Evolutionary conservation across 176 grass and related monocot species (phyloP), one percentile per base, ranked within the genome.

Genomic region (Zoysia pacifica): DNA sequence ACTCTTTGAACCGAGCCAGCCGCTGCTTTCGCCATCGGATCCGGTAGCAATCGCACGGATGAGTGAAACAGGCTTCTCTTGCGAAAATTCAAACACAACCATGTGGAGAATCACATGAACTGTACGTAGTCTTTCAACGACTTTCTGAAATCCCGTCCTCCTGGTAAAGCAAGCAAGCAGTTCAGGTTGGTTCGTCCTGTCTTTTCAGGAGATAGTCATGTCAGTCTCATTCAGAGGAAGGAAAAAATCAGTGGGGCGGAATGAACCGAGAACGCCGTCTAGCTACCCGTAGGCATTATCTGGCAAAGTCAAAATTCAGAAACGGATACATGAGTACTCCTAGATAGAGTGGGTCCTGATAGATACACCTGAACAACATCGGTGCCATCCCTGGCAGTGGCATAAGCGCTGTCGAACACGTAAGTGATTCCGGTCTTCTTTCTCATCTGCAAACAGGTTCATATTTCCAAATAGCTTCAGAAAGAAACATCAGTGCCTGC

Each of bases 191-290:
- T 39, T 47, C 53, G 69, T 62, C 20, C 63, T 45, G 54, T 41
- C 71, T 36, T 39, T 77, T 50, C 4, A 10, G 18, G 61, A 65
- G 39, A 36, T 80, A 44, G 64, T 72, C 72, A 60, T 85, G 82
- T 65, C 82, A 40, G 77, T 89, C 82, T 4, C 81, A 81, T 89
- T 85, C 72, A 72, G 48, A 72, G 48, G 42, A 41, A 56, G 41
- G 58, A 48, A 66, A 48, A 48, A 79, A 50, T 48, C 48, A 37
- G 65, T 0, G 42, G 65, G 59, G 67, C 16, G 56, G 77, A 81
- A 44, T 67, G 67, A 70, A 45, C 78, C 64, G 39, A 4, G 48
- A 45, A 60, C n/a, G 69, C 61, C 19, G 53, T 12, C 62, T 3
- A 38, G n/a, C 18, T 20, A 2, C 14, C 55, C 19, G 1, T 20